Percentiles rank a stretch among this genome's conserved stretches.
These are phyloP conservation scores for Emergomyces orientalis DNA, from an alignment of 2,329 filamentous ascomycete species.

Conservation along the genomic window DNA sequence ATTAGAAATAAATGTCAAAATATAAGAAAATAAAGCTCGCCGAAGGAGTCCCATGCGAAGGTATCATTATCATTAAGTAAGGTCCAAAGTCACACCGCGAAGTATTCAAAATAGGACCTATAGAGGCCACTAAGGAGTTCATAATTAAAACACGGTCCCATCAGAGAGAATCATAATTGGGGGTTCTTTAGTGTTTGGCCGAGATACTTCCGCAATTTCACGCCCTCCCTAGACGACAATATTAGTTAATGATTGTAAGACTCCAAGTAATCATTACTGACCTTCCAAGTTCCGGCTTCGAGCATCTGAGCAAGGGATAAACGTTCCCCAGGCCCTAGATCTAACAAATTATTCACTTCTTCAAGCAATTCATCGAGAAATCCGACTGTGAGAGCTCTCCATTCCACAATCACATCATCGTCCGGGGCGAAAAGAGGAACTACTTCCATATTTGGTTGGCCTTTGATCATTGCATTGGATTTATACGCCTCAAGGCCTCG, in stretches of 20 bases:
- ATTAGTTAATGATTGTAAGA: constrained; percentile 18
- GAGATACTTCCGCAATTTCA: constrained; percentile 88
- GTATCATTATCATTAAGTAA: constrained; percentile 8
- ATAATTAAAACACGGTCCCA: constrained; percentile 75
- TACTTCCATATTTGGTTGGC: constrained; percentile 62
- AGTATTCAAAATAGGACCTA: neutral
- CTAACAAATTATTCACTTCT: constrained; percentile 60
- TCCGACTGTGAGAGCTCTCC: constrained; percentile 65
- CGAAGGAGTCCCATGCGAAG: neutral
- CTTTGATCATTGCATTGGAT: constrained; percentile 61
- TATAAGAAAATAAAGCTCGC: neutral
- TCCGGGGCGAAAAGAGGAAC: constrained; percentile 63
- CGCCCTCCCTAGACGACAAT: constrained; percentile 61
- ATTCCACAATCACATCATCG: constrained; percentile 72
- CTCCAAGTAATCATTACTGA: constrained; percentile 36
- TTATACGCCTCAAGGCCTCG: constrained; percentile 62
- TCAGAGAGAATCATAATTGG: constrained; percentile 95
- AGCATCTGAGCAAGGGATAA: constrained; percentile 79
- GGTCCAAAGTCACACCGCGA: neutral
- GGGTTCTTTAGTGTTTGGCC: constrained; percentile 92
- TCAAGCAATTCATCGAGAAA: constrained; percentile 61
- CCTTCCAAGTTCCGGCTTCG: constrained; percentile 97
- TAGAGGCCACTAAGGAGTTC: constrained; percentile 7
- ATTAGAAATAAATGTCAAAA: neutral
- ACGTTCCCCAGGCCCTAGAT: constrained; percentile 58